Evolutionary conservation across 2,329 filamentous ascomycete species (phyloP).

Genomic region (Cryphonectria nitschkei): DNA sequence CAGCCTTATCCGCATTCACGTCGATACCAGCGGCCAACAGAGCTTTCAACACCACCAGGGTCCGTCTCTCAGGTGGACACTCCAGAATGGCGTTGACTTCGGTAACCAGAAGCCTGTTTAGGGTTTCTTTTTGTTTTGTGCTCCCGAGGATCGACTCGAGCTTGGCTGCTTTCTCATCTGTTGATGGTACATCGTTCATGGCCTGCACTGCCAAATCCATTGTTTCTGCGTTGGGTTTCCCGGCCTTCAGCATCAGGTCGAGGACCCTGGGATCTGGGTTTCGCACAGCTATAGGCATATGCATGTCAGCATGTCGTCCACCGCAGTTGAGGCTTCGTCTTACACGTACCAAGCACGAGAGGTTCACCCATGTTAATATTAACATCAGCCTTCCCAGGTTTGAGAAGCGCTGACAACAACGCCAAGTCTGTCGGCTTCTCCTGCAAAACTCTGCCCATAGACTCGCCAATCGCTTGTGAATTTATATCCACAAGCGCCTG

Average conservation of each 20-base stretch:
- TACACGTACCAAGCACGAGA: constrained; percentile 42
- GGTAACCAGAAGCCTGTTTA: constrained; percentile 51
- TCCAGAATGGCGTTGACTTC: constrained; percentile 54
- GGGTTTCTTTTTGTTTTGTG: constrained; percentile 46
- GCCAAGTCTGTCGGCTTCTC: constrained; percentile 54
- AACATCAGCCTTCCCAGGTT: constrained; percentile 56
- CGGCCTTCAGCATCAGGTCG: constrained; percentile 50
- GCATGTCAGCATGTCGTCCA: constrained; percentile 23
- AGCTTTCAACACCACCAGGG: constrained; percentile 48
- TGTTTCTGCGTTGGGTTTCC: constrained; percentile 48
- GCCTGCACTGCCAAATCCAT: constrained; percentile 48
- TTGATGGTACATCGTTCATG: constrained; percentile 48
- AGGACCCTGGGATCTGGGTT: constrained; percentile 53
- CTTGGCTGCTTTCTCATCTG: constrained; percentile 52
- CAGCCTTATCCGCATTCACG: constrained; percentile 56
- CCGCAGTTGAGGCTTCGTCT: neutral
- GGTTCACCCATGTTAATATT: constrained; percentile 52
- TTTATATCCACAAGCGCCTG: constrained; percentile 44
- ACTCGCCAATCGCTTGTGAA: constrained; percentile 46
- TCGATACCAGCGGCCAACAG: constrained; percentile 57
- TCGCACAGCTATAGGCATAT: constrained; percentile 40
- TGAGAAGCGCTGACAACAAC: constrained; percentile 52
- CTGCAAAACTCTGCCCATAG: constrained; percentile 47
- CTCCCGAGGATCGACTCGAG: constrained; percentile 51
- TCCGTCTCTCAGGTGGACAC: constrained; percentile 42